Evolutionary conservation across 164 flowering plant species (phyloP).

Genomic region (Magnolia officinalis): DNA sequence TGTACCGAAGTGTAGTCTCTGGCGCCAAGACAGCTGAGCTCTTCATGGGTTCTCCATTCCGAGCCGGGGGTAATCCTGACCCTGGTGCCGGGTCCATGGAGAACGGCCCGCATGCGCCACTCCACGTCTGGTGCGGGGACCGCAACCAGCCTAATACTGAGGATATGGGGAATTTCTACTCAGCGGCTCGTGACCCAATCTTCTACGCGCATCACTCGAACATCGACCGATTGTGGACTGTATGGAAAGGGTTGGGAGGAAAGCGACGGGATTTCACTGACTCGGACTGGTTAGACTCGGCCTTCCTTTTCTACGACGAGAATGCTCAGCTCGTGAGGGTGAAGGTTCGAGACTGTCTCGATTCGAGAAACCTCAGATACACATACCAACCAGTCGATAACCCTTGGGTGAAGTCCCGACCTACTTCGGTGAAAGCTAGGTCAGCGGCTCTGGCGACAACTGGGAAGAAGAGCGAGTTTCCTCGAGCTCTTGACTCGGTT

Average conservation of each 20-base stretch:
- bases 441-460: background rate
- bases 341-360: constrained; percentile 1
- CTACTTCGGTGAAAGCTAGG: background rate
- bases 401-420: background rate
- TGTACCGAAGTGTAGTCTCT: background rate
- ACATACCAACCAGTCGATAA: background rate
- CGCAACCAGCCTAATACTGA: background rate
- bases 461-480: background rate
- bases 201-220: constrained; percentile 1
- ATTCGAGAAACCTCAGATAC: background rate
- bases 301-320: constrained; percentile 13
- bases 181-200: background rate
- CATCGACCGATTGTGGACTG: background rate
- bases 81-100: background rate
- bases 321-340: background rate
- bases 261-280: background rate
- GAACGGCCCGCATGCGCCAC: background rate
- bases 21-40: background rate
- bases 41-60: constrained; percentile 7
- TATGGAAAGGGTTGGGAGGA: background rate
- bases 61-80: background rate
- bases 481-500: background rate
- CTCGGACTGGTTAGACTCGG: background rate
- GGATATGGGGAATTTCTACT: constrained; percentile 2
- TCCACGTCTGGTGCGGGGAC: background rate